Conservation (phyloP, 148 eudicot genomes). For the Heliamphora exappendiculata region DNA sequence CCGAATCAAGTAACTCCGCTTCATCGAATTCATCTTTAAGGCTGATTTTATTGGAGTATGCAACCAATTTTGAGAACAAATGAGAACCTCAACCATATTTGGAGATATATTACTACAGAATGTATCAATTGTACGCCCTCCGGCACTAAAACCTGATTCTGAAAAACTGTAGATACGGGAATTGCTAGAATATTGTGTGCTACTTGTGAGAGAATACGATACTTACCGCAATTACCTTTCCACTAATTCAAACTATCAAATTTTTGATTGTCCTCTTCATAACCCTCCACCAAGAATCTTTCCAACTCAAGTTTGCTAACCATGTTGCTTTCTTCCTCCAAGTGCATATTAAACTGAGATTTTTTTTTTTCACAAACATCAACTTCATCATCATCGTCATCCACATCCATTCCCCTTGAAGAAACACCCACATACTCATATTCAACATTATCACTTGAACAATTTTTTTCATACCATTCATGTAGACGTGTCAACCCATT, state of each 20-base stretch:
- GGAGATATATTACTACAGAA: not conserved
- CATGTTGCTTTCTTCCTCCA: not conserved
- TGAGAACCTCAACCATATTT: not conserved
- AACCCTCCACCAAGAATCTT: not conserved
- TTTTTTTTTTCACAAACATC: not conserved
- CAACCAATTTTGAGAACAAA: conserved; percentile 7
- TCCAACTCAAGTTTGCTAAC: not conserved
- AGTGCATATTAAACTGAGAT: not conserved
- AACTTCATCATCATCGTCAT: not conserved
- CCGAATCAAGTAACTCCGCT: too few relatives aligned
- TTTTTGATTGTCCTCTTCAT: too few relatives aligned
- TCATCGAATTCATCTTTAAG: too few relatives aligned
- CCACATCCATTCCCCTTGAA: too few relatives aligned
- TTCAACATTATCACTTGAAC: not conserved
- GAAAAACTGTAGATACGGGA: not conserved
- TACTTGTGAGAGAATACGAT: not conserved
- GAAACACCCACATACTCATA: not conserved
- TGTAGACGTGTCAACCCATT: not conserved
- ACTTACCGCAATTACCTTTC: conserved; percentile 4
- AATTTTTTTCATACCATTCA: not conserved
- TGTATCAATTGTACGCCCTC: not conserved
- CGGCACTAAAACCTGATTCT: not conserved
- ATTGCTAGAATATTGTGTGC: conserved; percentile 5
- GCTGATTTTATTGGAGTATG: not conserved
- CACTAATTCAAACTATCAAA: conserved; percentile 4